Base-by-base conservation (phyloP, 768 basidiomycete genomes). In the Chalciporus sphaerocephalus region DNA sequence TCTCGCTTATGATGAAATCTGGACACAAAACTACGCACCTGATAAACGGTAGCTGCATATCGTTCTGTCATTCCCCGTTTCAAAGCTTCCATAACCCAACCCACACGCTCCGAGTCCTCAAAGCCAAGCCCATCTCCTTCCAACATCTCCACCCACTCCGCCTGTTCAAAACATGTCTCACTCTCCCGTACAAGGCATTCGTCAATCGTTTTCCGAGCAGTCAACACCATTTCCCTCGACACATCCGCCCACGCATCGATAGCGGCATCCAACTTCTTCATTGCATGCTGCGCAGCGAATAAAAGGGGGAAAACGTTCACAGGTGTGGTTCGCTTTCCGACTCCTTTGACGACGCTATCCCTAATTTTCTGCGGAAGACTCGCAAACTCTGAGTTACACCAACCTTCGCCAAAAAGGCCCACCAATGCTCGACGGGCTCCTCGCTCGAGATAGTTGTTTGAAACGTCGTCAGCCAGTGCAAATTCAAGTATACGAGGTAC, bases 401-500 rank as follows among this genome's bases (percentile, higher is more conserved):
- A 96, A 2, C 87, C 86, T 51, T 91, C 87, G 5, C 91, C 92
- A 58, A 90, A 97, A 23, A 90, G 74, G 0, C 84, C 83, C 0
- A 93, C 83, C 6, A 97, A 71, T 11, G 86, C 89, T 5, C 83
- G 73, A 11, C 87, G 74, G 0, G 87, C 82, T 0, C 84, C 84
- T 5, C 81, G 73, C 32, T 88, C 84, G 4, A 97, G 76, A 28
- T 76, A 69, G 0, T 71, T 54, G 58, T 92, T 90, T 48, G 79
- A 75, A 9, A 95, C 86, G 58, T 96, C 95, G 8, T 87, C 80
- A 0, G 74, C 60, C 2, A 83, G 52, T 0, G 92, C 78, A 42
- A 97, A 97, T 52, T 87, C 84, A 58, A 94, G 84, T 2, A 95
- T 78, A 22, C 92, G 73, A 0, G 91, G 90, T 0, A 81, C 82